phyloP scores from a whole-genome alignment of 2,329 filamentous ascomycete species.

The Cladosporium cucumerinum region DNA sequence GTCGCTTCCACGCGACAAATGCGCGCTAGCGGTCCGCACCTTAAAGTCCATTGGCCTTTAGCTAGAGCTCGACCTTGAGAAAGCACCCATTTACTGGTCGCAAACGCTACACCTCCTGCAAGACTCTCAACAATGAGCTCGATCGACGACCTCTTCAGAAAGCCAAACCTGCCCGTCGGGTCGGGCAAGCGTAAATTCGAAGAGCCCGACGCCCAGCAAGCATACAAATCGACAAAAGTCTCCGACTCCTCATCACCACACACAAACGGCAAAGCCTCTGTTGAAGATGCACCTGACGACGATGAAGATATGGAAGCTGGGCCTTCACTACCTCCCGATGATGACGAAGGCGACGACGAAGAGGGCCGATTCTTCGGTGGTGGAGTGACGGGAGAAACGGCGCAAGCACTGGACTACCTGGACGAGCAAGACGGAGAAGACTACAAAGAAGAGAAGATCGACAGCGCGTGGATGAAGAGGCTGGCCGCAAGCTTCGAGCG shows the following conservation, averaged over 20 bases:
- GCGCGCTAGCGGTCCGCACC: constrained; percentile 5
- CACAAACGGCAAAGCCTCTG: constrained; percentile 42
- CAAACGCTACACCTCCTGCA: neutral
- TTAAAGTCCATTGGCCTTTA: neutral
- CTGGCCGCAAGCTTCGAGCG: constrained; percentile 82
- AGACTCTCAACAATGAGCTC: constrained; percentile 50
- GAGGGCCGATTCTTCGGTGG: constrained; percentile 95
- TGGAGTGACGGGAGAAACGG: constrained; percentile 77
- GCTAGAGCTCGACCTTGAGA: neutral
- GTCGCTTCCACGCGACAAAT: neutral
- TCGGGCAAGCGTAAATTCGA: constrained; percentile 58
- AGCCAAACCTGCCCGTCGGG: constrained; percentile 44
- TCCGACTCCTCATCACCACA: constrained; percentile 45
- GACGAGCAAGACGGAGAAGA: constrained; percentile 60
- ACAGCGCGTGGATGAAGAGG: constrained; percentile 77
- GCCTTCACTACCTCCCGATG: constrained; percentile 41
- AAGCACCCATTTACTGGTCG: neutral
- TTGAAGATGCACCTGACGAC: constrained; percentile 54
- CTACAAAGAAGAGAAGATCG: constrained; percentile 69
- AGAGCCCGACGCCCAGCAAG: constrained; percentile 51
- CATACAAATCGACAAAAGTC: constrained; percentile 60
- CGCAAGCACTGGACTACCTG: constrained; percentile 82
- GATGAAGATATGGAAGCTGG: constrained; percentile 42
- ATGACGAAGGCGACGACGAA: constrained; percentile 67
- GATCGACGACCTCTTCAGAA: constrained; percentile 63